These are phyloP conservation scores for Phyllosticta paracitricarpa DNA, from an alignment of 2,329 filamentous ascomycete species.

Conservation along the genomic window DNA sequence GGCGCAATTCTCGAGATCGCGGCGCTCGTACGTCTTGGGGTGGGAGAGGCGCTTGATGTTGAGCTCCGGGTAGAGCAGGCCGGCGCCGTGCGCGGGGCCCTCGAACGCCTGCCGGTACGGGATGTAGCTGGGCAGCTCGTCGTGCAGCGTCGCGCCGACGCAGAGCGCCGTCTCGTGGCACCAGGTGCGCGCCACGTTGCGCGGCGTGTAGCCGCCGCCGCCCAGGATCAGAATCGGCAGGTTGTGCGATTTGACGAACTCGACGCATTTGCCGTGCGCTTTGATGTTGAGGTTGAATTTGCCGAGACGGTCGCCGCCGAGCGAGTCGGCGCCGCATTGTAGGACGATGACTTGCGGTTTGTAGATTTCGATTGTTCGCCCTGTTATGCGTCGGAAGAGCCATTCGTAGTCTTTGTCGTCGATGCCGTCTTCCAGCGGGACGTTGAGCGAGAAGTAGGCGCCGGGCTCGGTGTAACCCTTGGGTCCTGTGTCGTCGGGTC, in stretches of 20 bases:
- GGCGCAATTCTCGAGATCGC: constrained; percentile 66
- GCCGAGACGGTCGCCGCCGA: constrained; percentile 86
- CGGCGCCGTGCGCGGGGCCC: constrained; percentile 59
- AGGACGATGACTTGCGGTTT: constrained; percentile 85
- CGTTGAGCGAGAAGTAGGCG: constrained; percentile 81
- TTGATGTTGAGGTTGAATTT: constrained; percentile 96
- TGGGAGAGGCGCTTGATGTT: constrained; percentile 55
- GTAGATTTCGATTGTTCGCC: constrained; percentile 69
- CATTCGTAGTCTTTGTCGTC: constrained; percentile 80
- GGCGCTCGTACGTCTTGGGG: constrained; percentile 69
- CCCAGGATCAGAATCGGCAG: constrained; percentile 85
- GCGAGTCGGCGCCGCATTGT: constrained; percentile 89
- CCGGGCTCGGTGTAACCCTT: constrained; percentile 75
- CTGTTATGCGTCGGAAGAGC: constrained; percentile 75
- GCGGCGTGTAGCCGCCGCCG: constrained; percentile 89
- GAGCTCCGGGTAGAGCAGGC: constrained; percentile 74
- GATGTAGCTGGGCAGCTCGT: constrained; percentile 66
- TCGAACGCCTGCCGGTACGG: constrained; percentile 79
- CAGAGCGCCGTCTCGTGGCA: constrained; percentile 92
- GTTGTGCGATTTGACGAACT: constrained; percentile 71
- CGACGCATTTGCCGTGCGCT: constrained; percentile 84
- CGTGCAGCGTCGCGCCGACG: constrained; percentile 61
- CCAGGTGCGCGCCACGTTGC: constrained; percentile 95
- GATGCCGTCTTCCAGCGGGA: constrained; percentile 83
- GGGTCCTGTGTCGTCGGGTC: constrained; percentile 74